phyloP scores from a whole-genome alignment of 2,329 filamentous ascomycete genomes.

The Trichoderma sp. region DNA sequence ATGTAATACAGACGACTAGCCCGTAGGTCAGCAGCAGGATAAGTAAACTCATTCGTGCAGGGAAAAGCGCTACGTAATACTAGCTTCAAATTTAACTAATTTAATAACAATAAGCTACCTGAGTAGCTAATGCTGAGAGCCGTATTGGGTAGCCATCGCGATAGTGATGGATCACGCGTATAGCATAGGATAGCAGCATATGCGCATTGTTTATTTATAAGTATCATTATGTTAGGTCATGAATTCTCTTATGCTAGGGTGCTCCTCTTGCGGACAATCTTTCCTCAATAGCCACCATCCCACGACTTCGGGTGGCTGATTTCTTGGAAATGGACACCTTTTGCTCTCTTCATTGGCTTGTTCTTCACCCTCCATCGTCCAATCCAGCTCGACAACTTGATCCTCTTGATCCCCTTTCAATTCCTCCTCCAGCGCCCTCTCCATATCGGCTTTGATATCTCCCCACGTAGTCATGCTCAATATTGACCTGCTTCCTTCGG shows the following conservation, averaged over 20 bases:
- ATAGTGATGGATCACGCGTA: neutral
- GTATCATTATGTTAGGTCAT: neutral
- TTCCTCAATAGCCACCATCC: conserved; percentile 35
- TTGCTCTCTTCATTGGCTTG: neutral
- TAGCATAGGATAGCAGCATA: neutral
- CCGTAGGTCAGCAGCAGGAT: neutral
- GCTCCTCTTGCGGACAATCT: conserved; percentile 29
- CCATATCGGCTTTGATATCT: conserved; percentile 11
- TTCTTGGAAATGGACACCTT: neutral
- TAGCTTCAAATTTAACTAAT: too few relatives aligned
- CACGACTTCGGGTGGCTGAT: conserved; percentile 26
- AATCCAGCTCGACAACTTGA: conserved; percentile 6
- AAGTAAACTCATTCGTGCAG: neutral
- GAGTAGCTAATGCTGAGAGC: neutral
- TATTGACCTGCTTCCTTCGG: conserved; percentile 7
- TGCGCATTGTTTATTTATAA: neutral
- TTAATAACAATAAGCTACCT: too few relatives aligned
- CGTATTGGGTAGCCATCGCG: neutral
- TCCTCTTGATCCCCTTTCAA: neutral
- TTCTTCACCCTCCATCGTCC: conserved; percentile 14
- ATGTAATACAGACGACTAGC: neutral
- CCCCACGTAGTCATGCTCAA: conserved; percentile 19
- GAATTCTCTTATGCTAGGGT: conserved; percentile 32
- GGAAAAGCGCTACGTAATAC: too few relatives aligned
- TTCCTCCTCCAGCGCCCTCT: conserved; percentile 9